Evolutionary conservation across 352 stramenopile genomes (phyloP).

Genomic region (Stephanocyclus meneghinianus): DNA sequence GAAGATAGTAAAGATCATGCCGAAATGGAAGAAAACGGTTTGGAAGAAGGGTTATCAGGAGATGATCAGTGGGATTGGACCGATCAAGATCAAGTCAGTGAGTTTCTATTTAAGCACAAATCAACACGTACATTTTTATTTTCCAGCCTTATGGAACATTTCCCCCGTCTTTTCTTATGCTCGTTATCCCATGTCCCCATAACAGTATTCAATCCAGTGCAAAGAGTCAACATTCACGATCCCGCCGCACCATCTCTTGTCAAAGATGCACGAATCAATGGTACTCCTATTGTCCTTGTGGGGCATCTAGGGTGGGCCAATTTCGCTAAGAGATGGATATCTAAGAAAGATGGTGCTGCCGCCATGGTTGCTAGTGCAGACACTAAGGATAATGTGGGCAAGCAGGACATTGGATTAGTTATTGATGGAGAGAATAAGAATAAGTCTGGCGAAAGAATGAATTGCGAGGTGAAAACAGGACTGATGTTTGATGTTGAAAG

Average conservation of each 20-base stretch:
- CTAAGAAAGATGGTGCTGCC: conserved; percentile 1
- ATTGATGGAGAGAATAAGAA: neutral
- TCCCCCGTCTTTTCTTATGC: neutral
- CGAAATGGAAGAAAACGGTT: conserved; percentile 11
- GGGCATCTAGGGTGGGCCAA: conserved; percentile 71
- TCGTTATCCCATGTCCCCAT: neutral
- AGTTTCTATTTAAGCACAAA: neutral
- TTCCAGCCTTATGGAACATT: neutral
- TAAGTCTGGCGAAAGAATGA: neutral
- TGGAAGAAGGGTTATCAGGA: conserved; percentile 19
- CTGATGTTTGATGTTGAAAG: too few species aligned
- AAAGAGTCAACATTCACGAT: conserved; percentile 69
- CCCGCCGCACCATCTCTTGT: conserved; percentile 45
- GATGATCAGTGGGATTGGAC: conserved; percentile 51
- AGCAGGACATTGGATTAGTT: neutral
- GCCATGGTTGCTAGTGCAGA: neutral
- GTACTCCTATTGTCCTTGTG: conserved; percentile 68
- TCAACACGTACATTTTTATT: neutral
- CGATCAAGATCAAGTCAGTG: conserved; percentile 46
- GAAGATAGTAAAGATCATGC: neutral
- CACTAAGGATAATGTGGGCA: neutral
- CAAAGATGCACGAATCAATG: conserved; percentile 61
- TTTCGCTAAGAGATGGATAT: conserved; percentile 76
- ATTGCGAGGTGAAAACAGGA: neutral
- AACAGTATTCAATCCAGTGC: conserved; percentile 46